These are phyloP conservation scores for Moricandia arvensis DNA, from an alignment of 345 rosid species.

Conservation along the genomic window DNA sequence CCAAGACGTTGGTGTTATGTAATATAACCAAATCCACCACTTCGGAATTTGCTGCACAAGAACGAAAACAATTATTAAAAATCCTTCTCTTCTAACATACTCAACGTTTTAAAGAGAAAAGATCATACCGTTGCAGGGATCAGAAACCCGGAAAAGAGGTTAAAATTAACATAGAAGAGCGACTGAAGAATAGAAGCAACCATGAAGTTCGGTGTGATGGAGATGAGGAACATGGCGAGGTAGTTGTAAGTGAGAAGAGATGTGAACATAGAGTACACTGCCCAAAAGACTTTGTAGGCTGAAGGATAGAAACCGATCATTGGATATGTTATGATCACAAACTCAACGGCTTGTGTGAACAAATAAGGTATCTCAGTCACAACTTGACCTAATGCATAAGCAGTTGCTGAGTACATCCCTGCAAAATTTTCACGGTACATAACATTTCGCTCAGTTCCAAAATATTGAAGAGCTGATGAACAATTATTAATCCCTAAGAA, in stretches of 20 bases:
- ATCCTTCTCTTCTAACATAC: not conserved
- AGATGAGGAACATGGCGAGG: constrained; percentile 64
- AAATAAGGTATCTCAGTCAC: constrained; percentile 68
- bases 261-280: constrained; percentile 57
- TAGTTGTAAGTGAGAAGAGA: constrained; percentile 56
- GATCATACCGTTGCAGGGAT: constrained; percentile 65
- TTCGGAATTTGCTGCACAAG: constrained; percentile 59
- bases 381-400: constrained; percentile 75
- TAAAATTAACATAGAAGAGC: constrained; percentile 40
- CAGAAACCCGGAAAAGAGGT: constrained; percentile 68
- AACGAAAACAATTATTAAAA: not conserved
- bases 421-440: constrained; percentile 79
- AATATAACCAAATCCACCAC: constrained; percentile 88
- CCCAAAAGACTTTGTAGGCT: constrained; percentile 63
- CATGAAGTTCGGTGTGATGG: constrained; percentile 66
- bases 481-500: constrained; percentile 74
- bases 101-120: not conserved
- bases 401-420: constrained; percentile 76
- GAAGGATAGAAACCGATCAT: constrained; percentile 69
- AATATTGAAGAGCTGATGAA: constrained; percentile 53
- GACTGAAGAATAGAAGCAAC: constrained; percentile 56
- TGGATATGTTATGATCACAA: constrained; percentile 54
- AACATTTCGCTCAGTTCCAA: constrained; percentile 62
- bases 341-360: constrained; percentile 43
- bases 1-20: constrained; percentile 75